A percentile compares a stretch with the other conserved stretches of the same genome.
Evolutionary conservation across 2,329 filamentous ascomycete genomes (phyloP).

Genomic region (Dothiorella sarmentorum): DNA sequence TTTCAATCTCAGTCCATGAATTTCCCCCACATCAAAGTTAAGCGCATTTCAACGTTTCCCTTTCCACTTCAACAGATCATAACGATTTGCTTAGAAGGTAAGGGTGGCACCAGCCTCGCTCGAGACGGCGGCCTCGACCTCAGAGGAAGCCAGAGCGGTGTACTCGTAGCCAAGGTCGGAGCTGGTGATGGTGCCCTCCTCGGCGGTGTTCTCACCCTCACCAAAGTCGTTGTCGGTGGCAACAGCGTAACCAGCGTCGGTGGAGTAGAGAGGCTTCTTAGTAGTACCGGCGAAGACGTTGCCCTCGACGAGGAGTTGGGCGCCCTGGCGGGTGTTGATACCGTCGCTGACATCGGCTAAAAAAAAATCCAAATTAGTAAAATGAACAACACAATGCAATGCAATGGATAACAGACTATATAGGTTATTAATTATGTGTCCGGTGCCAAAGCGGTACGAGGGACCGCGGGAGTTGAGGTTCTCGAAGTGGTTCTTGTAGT

Average conservation of each 20-base stretch:
- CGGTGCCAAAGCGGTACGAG: slow-evolving; percentile 63
- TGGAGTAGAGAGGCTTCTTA: slow-evolving; percentile 36
- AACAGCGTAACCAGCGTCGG: slow-evolving; percentile 36
- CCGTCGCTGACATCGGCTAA: slow-evolving; percentile 36
- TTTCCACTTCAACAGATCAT: background rate
- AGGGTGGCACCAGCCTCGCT: slow-evolving; percentile 40
- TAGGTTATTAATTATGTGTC: slow-evolving; percentile 58
- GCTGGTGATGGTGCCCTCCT: slow-evolving; percentile 31
- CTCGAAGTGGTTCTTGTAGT: slow-evolving; percentile 63
- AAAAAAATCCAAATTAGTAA: too few relatives aligned
- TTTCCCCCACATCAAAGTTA: background rate
- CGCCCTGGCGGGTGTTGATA: slow-evolving; percentile 43
- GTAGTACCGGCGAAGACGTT: slow-evolving; percentile 35
- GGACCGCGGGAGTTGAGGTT: slow-evolving; percentile 64
- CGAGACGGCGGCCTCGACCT: slow-evolving; percentile 39
- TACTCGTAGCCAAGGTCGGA: slow-evolving; percentile 34
- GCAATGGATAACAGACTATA: slow-evolving; percentile 23
- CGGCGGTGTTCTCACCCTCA: slow-evolving; percentile 30
- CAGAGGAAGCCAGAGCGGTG: slow-evolving; percentile 31
- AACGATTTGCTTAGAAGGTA: slow-evolving; percentile 26
- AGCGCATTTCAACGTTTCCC: too few relatives aligned
- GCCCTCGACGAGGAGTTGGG: slow-evolving; percentile 43
- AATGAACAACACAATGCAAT: too few relatives aligned
- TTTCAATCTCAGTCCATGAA: background rate
- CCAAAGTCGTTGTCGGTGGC: slow-evolving; percentile 40